Evolutionary conservation across 345 rosid species (phyloP).

Genomic region (Hevea brasiliensis): DNA sequence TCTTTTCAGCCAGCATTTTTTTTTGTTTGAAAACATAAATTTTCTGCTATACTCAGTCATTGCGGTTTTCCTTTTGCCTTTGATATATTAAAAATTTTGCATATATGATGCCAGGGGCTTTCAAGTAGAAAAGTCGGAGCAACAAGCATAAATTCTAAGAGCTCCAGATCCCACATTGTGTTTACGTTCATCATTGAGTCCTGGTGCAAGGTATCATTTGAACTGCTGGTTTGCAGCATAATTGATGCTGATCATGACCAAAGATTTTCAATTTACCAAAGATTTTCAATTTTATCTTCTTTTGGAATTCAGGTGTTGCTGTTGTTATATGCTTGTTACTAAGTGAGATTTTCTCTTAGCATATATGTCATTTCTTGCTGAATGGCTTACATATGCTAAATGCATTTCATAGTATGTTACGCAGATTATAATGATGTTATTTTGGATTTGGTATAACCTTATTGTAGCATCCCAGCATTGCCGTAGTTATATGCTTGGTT

Average conservation of each 20-base stretch:
- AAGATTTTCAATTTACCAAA: neutral
- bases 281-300: neutral
- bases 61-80: neutral
- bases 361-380: neutral
- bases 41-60: neutral
- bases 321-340: too few species aligned
- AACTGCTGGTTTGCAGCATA: neutral
- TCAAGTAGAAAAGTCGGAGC: slow-evolving; percentile 95
- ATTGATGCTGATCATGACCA: neutral
- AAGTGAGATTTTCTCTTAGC: neutral
- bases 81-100: neutral
- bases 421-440: neutral
- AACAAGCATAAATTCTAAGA: slow-evolving; percentile 87
- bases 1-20: slow-evolving; percentile 1
- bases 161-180: slow-evolving; percentile 92
- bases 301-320: neutral
- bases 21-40: neutral
- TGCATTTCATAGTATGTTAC: neutral
- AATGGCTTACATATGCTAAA: neutral
- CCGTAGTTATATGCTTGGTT: neutral
- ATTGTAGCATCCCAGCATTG: neutral
- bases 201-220: slow-evolving; percentile 70
- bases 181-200: slow-evolving; percentile 67
- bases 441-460: neutral
- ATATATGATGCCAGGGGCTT: slow-evolving; percentile 60